Evolutionary conservation across 2,329 filamentous ascomycete species (phyloP), one percentile per base, ranked within the genome.

Genomic region (Cladorrhinum sp.): DNA sequence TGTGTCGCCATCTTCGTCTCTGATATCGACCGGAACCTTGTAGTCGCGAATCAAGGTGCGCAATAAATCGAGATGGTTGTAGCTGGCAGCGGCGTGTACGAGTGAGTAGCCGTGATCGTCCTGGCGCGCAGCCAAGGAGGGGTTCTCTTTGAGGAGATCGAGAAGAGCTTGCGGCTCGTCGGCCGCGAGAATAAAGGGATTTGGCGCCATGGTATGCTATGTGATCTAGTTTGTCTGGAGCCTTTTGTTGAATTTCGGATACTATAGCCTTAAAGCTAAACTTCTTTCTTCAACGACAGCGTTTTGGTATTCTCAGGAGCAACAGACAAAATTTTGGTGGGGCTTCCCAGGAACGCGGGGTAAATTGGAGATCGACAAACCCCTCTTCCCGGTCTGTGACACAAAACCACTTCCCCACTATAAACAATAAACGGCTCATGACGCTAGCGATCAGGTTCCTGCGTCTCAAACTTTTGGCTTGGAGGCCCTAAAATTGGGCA

Each of bases 51-150:
- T 81, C 5, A 99, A 82, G 0, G 85, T 76, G 62, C 90, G 88
- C 16, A 97, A 82, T 16, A 99, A 86, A 59, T 90, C 85, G 36
- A 91, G 77, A 72, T 98, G 93, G 72, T 89, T 90, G 81, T 98
- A 99, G 67, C 93, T 97, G 18, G 91, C 88, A 16, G 94, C 92
- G 57, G 95, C 95, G 75, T 99, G 95, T 54, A 98, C 80, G 24
- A 98, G 86, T 52, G 92, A 96, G 79, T 99, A 99, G 70, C 95
- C 95, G 71, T 97, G 90, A 62, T 89, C 86, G 75, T 99, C 95
- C 77, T 96, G 91, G 57, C 83, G 78, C 2, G 87, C 84, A 58
- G 95, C 94, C 57, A 96, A 80, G n/a, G 84, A 76, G 33, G 92
- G 91, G 67, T 92, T 84, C 63, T 86, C 79, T 65, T 85, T 84